Percentiles rank a stretch among this genome's conserved stretches.
phyloP scores from a whole-genome alignment of 768 basidiomycete genomes.

The Macrolepiota albuminosa region DNA sequence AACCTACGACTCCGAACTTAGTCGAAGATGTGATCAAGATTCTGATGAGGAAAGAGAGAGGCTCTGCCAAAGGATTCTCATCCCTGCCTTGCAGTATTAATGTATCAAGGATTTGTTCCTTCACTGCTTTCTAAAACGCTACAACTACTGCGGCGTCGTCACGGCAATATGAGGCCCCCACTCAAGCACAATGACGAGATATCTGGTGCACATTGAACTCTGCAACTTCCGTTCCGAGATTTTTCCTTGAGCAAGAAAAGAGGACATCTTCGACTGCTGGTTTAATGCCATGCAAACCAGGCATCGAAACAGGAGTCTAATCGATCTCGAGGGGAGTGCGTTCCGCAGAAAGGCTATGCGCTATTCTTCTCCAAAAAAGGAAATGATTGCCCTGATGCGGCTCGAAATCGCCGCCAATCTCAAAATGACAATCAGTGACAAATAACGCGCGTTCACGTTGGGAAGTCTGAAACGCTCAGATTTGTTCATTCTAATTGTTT shows the following conservation, averaged over 20 bases:
- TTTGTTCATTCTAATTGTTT: too few species aligned
- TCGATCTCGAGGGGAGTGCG: conserved; percentile 84
- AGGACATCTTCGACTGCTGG: conserved; percentile 52
- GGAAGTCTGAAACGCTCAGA: too few species aligned
- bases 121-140: conserved; percentile 61
- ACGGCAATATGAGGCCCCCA: conserved; percentile 27
- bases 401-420: too few species aligned
- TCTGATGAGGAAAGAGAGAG: conserved; percentile 28
- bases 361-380: conserved; percentile 38
- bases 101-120: conserved; percentile 68
- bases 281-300: conserved; percentile 93
- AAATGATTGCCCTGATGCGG: background rate
- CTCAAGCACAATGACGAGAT: conserved; percentile 82
- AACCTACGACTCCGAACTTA: background rate
- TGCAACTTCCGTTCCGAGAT: conserved; percentile 74
- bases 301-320: conserved; percentile 95
- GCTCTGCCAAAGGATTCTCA: conserved; percentile 71
- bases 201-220: conserved; percentile 87
- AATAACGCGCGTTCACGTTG: too few species aligned
- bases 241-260: conserved; percentile 38
- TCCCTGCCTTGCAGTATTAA: conserved; percentile 73
- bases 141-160: background rate
- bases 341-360: conserved; percentile 71
- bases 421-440: too few species aligned
- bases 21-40: background rate